Evolutionary conservation across 83 land plant species (phyloP).

Genomic region (Picea abies): DNA sequence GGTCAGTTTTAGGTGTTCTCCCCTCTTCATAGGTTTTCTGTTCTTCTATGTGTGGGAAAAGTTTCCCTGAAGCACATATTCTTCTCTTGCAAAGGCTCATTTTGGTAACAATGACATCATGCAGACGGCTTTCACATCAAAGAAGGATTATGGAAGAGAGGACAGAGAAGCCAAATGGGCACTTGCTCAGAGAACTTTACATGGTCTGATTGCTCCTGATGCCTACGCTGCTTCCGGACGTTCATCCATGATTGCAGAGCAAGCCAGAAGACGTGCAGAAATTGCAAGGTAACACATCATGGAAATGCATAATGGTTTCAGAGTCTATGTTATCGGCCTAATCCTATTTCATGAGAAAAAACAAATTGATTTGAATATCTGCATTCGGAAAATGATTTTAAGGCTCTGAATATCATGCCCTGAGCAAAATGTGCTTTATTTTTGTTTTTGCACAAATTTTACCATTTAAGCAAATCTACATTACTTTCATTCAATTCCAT

Average conservation of each 20-base stretch:
- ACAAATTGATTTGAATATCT: no score
- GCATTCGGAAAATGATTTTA: no score
- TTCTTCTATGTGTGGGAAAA: background rate
- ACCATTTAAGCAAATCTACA: no score
- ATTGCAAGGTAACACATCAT: slow-evolving; percentile 54
- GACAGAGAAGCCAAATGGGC: slow-evolving; percentile 53
- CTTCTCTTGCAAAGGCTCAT: background rate
- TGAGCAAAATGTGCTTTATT: no score
- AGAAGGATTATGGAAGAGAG: slow-evolving; percentile 57
- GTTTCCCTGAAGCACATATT: background rate
- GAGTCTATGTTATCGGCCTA: no score
- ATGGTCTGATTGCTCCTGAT: slow-evolving; percentile 30
- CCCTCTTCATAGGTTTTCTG: no score
- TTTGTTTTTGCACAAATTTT: no score
- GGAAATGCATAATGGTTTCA: no score
- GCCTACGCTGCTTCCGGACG: slow-evolving; percentile 18
- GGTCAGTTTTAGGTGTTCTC: slow-evolving; percentile 23
- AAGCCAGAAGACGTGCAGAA: slow-evolving; percentile 70
- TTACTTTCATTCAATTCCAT: no score
- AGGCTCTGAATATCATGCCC: no score
- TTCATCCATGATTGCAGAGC: slow-evolving; percentile 61
- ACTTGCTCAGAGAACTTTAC: slow-evolving; percentile 36
- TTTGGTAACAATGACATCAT: background rate
- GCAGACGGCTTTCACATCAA: slow-evolving; percentile 56
- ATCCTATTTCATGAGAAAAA: background rate